Evolutionary conservation across 2,329 filamentous ascomycete genomes (phyloP).

Genomic region (Aureobasidium sp.): DNA sequence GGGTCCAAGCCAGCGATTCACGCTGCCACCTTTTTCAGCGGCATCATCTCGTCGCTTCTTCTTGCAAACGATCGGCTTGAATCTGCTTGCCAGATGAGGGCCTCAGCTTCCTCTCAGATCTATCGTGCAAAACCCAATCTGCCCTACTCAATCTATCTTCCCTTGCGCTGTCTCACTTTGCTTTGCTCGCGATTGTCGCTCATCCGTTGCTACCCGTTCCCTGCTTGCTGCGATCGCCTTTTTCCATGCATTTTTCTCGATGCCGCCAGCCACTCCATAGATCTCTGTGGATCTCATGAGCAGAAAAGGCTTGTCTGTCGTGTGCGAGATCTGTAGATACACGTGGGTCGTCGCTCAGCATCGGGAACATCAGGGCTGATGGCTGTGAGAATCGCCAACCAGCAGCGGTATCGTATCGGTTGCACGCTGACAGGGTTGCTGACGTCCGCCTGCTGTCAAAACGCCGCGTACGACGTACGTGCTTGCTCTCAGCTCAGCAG

Average conservation of each 20-base stretch:
- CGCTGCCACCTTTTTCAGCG: background rate
- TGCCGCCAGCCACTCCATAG: background rate
- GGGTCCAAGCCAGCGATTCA: background rate
- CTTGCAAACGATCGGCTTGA: background rate
- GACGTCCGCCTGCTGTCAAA: background rate
- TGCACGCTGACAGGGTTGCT: background rate
- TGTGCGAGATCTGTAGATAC: background rate
- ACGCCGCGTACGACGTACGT: background rate
- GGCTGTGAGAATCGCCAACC: background rate
- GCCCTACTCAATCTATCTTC: background rate
- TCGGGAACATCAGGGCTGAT: background rate
- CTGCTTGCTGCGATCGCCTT: background rate
- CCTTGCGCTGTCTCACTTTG: background rate
- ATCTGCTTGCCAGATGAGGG: background rate
- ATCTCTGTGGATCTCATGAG: background rate
- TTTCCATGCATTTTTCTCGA: background rate
- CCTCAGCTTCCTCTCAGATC: slow-evolving; percentile 3
- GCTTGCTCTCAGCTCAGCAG: background rate
- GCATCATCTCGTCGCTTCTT: slow-evolving; percentile 3
- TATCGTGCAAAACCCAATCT: background rate
- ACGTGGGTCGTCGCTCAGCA: background rate
- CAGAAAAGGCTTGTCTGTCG: background rate
- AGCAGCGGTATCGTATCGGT: background rate
- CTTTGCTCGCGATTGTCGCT: slow-evolving; percentile 1
- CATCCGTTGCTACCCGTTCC: background rate